Evolutionary conservation across 2,329 filamentous ascomycete genomes (phyloP).

Genomic region (Exutisphaerella laricina): DNA sequence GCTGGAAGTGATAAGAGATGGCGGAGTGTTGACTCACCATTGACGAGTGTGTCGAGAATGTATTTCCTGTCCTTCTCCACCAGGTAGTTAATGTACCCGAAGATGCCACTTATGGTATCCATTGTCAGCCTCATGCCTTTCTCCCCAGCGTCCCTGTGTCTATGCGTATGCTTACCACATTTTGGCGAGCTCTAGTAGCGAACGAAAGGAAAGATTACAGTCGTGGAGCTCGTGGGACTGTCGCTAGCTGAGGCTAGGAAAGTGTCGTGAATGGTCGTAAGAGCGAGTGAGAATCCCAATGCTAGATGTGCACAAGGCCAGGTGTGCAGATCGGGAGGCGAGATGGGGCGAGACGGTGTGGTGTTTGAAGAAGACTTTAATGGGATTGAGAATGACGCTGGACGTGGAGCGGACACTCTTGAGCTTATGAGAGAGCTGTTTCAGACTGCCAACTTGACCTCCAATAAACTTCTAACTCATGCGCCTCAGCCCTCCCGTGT

Average conservation of each 20-base stretch:
- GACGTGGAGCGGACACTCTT: too few species aligned
- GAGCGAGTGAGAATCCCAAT: conserved; percentile 3
- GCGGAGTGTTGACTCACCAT: conserved; percentile 61
- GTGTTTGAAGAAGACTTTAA: too few species aligned
- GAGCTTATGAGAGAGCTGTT: too few species aligned
- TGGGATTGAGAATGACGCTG: too few species aligned
- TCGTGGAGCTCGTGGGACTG: conserved; percentile 2
- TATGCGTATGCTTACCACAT: conserved; percentile 12
- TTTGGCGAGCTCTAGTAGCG: conserved; percentile 3
- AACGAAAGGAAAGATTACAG: conserved; percentile 6
- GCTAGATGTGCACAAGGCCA: too few species aligned
- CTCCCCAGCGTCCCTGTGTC: conserved; percentile 2
- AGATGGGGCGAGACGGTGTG: too few species aligned
- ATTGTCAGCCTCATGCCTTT: background rate
- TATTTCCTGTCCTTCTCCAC: conserved; percentile 98
- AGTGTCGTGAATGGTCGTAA: background rate
- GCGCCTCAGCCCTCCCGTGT: too few species aligned
- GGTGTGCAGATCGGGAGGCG: too few species aligned
- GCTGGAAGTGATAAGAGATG: background rate
- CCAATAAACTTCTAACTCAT: too few species aligned
- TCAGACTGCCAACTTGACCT: too few species aligned
- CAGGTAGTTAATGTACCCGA: conserved; percentile 98
- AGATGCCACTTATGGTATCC: conserved; percentile 56
- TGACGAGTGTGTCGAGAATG: conserved; percentile 92
- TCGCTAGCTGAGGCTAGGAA: background rate